Conservation (phyloP, 257 asterid genomes). For the Rhazya stricta region DNA sequence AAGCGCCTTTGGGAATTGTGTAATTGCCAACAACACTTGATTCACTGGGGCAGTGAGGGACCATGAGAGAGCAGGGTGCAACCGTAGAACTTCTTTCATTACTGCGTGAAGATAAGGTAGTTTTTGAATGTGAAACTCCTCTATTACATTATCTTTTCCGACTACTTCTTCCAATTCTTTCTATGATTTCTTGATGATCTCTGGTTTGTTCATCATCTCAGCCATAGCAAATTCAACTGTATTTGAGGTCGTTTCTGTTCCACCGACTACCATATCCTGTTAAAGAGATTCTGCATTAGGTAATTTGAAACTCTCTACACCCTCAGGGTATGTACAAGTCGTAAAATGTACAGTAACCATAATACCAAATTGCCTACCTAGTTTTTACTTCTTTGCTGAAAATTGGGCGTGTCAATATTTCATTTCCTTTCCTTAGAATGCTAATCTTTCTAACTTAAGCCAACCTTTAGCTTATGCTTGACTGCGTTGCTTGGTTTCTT, state of each 20-base stretch:
- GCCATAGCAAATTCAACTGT: slow-evolving; percentile 28
- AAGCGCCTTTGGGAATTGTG: slow-evolving; percentile 24
- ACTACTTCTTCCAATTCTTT: slow-evolving; percentile 21
- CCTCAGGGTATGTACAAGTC: no score
- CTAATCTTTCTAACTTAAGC: no score
- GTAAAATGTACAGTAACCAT: no score
- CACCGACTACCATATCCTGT: slow-evolving; percentile 26
- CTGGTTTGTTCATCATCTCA: slow-evolving; percentile 22
- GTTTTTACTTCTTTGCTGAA: no score
- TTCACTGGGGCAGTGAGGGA: slow-evolving; percentile 25
- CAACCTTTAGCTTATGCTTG: not conserved
- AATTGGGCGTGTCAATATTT: not conserved
- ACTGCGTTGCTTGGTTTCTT: no score
- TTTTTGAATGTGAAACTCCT: slow-evolving; percentile 24
- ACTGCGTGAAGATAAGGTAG: slow-evolving; percentile 29
- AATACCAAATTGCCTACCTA: no score
- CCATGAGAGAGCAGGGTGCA: slow-evolving; percentile 21
- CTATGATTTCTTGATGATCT: slow-evolving; percentile 20
- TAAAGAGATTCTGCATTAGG: not conserved
- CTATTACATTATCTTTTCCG: slow-evolving; percentile 19
- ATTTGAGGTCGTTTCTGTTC: slow-evolving; percentile 20
- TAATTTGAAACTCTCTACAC: not conserved
- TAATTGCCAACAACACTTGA: slow-evolving; percentile 20
- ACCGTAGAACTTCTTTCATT: slow-evolving; percentile 29
- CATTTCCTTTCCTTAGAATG: not conserved